These are phyloP conservation scores for Thelonectria blattea DNA, from an alignment of 2,329 filamentous ascomycete genomes.

Conservation along the genomic window DNA sequence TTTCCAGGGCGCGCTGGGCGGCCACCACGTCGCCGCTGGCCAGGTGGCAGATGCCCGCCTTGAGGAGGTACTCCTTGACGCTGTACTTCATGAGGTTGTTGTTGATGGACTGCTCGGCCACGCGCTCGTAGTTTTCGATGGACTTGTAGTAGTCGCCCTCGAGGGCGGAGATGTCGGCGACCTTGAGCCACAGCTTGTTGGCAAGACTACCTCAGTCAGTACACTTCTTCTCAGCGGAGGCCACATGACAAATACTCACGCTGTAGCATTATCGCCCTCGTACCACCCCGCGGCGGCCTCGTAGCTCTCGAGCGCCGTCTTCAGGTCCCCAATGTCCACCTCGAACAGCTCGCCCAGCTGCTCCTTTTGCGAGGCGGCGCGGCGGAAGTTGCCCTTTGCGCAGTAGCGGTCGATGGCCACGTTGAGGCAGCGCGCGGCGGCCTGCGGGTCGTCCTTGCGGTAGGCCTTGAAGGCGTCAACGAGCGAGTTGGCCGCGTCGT, in stretches of 20 bases:
- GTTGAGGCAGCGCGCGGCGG: slow-evolving; percentile 81
- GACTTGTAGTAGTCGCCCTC: slow-evolving; percentile 85
- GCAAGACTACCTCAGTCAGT: slow-evolving; percentile 65
- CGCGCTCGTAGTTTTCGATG: slow-evolving; percentile 82
- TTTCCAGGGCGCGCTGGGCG: slow-evolving; percentile 78
- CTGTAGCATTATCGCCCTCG: slow-evolving; percentile 82
- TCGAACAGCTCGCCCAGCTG: slow-evolving; percentile 87
- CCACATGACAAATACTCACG: slow-evolving; percentile 59
- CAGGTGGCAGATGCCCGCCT: slow-evolving; percentile 90
- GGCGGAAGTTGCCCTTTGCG: slow-evolving; percentile 85
- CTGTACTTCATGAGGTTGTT: slow-evolving; percentile 94
- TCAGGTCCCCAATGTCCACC: slow-evolving; percentile 77
- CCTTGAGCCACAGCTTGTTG: slow-evolving; percentile 93
- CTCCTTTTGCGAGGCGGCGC: slow-evolving; percentile 90
- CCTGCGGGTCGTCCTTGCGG: slow-evolving; percentile 80
- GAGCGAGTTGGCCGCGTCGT: slow-evolving; percentile 88
- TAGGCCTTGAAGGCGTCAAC: slow-evolving; percentile 96
- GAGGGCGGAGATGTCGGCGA: slow-evolving; percentile 84
- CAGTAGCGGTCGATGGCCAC: slow-evolving; percentile 86
- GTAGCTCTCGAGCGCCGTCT: slow-evolving; percentile 81
- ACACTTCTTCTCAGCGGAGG: not conserved
- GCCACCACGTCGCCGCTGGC: slow-evolving; percentile 76
- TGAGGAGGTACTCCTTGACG: slow-evolving; percentile 95
- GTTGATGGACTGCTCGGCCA: slow-evolving; percentile 77
- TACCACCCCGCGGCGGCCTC: slow-evolving; percentile 89